Conservation (phyloP, 108 stramenopile genomes). For the Mayamaea pseudoterrestris region DNA sequence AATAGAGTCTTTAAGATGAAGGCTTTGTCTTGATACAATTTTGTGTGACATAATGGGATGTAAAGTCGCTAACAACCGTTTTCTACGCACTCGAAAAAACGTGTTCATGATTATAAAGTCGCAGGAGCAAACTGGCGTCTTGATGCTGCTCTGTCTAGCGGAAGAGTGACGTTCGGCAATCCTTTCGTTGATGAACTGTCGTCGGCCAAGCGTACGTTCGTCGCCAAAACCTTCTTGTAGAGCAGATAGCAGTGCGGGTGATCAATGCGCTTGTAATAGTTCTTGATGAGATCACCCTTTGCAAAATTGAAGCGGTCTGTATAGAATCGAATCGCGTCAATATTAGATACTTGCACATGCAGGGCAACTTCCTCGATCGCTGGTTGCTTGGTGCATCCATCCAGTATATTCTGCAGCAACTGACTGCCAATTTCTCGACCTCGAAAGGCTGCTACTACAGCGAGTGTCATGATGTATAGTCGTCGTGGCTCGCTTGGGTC, state of each 20-base stretch:
- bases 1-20: background rate
- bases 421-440: constrained; percentile 82
- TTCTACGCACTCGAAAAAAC: too few relatives aligned
- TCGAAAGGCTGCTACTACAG: constrained; percentile 89
- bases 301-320: constrained; percentile 76
- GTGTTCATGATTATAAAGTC: too few relatives aligned
- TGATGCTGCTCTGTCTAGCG: too few relatives aligned
- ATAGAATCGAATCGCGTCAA: constrained; percentile 91
- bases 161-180: too few relatives aligned
- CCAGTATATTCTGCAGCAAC: constrained; percentile 72
- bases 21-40: too few relatives aligned
- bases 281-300: constrained; percentile 80
- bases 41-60: too few relatives aligned
- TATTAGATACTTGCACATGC: constrained; percentile 92
- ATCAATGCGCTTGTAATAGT: constrained; percentile 96
- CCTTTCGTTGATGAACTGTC: too few relatives aligned
- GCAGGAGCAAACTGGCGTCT: too few relatives aligned
- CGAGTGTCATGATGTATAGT: constrained; percentile 96
- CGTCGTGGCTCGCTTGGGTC: constrained; percentile 36
- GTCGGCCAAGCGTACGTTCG: too few relatives aligned
- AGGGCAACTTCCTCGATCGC: constrained; percentile 59
- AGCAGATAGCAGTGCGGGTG: constrained; percentile 92
- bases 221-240: constrained; percentile 38
- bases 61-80: too few relatives aligned
- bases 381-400: constrained; percentile 21